Evolutionary conservation across 2,329 filamentous ascomycete genomes (phyloP).

Genomic region (Scytalidium lignicola): DNA sequence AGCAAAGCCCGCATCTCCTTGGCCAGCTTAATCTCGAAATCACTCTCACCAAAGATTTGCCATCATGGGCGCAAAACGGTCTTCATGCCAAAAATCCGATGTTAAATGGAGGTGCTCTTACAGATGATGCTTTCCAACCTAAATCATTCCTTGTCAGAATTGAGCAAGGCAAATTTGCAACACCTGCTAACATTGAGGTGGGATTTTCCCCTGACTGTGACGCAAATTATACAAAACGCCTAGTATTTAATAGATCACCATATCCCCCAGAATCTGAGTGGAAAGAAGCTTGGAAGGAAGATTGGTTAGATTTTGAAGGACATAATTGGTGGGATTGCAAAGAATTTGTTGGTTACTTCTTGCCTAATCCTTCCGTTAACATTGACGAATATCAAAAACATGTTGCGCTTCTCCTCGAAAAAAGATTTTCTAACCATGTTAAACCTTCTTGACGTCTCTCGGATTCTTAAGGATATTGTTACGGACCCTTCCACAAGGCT

Average conservation of each 20-base stretch:
- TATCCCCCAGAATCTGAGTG: constrained; percentile 20
- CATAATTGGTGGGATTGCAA: constrained; percentile 13
- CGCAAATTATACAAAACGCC: constrained; percentile 13
- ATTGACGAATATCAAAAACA: no score
- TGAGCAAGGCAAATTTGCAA: constrained; percentile 19
- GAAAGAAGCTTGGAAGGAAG: constrained; percentile 10
- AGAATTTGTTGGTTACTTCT: constrained; percentile 20
- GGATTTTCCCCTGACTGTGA: constrained; percentile 2
- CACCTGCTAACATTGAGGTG: constrained; percentile 8
- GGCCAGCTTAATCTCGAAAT: constrained; percentile 10
- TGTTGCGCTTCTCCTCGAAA: no score
- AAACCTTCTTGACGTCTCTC: no score
- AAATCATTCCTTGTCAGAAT: constrained; percentile 17
- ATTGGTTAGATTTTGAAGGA: constrained; percentile 9
- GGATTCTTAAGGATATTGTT: no score
- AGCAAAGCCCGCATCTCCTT: not conserved
- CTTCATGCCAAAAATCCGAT: not conserved
- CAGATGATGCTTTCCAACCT: constrained; percentile 16
- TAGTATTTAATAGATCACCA: constrained; percentile 22
- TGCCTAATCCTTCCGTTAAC: no score
- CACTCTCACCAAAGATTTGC: constrained; percentile 14
- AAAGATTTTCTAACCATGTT: no score
- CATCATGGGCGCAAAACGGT: constrained; percentile 2
- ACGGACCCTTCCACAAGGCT: no score
- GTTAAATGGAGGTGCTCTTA: constrained; percentile 11